Conservation (phyloP, 257 asterid genomes). For the Scutellaria galericulata region DNA sequence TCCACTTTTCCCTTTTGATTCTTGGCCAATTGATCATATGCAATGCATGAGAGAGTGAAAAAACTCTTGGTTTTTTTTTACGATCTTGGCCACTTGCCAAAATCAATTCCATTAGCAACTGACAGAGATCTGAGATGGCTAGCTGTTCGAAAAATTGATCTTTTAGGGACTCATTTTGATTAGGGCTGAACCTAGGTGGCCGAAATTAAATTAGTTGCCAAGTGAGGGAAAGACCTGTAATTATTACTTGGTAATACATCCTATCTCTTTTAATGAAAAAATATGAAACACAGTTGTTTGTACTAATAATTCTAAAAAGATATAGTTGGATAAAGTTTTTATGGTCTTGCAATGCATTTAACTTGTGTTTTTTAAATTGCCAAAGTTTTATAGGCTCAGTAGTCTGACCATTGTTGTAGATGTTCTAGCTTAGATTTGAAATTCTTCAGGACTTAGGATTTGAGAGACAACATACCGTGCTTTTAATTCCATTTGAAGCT, state of each 20-base stretch:
- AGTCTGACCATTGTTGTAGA: neutral
- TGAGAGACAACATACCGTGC: neutral
- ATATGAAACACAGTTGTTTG: neutral
- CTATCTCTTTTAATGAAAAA: neutral
- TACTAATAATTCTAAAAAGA: neutral
- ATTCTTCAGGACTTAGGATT: neutral
- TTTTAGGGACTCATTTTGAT: neutral
- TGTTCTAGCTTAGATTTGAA: neutral
- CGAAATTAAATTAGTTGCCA: neutral
- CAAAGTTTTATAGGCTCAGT: neutral
- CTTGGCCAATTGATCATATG: neutral
- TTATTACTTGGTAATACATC: neutral
- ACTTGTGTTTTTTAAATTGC: neutral
- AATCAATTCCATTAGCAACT: neutral
- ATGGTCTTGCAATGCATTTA: neutral
- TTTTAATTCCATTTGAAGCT: neutral
- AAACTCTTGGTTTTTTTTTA: neutral
- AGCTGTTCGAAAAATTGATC: neutral
- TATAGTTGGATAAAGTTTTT: neutral
- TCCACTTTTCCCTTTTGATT: neutral
- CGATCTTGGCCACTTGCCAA: neutral
- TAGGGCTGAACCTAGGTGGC: too few relatives aligned
- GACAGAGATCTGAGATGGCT: neutral
- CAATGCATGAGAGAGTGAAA: neutral
- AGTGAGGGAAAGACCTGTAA: neutral